Base-by-base conservation (phyloP, 805 yeast species). In the Saturnispora sekii region DNA sequence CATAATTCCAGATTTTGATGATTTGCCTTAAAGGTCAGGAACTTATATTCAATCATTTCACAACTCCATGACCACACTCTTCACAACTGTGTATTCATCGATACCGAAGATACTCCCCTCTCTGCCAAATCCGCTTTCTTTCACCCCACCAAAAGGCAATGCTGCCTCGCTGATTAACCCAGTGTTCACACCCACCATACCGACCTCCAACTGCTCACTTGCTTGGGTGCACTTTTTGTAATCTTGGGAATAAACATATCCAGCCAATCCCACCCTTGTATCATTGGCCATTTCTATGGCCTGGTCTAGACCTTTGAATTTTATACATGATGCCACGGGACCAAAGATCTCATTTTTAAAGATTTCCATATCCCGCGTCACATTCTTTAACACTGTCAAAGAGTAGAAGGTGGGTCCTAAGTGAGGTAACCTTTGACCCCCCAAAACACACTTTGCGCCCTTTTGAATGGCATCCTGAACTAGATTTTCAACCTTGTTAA, bases 181-280 rank as follows among this genome's bases (percentile, higher is more conserved):
- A 10, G 87, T 76, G 63, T 85, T 85, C 46, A 77, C 79, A 35
- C 93, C 93, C 43, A 85, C 73, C 94, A 85, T 85, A 40, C 94
- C 95, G 28, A 72, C 77, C 51, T 85, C 77, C 43, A 85, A 67
- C 21, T 69, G 76, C 62, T 82, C 88, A 30, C 84, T 79, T 8
- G 81, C 76, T 45, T 72, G 67, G 62, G 79, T 70, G 8, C 80
- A 67, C 40, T 79, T 70, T 40, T 67, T 58, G 45, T 77, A 60
- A 60, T 81, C 73, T 43, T 67, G 59, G 16, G 88, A 72, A 66
- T 60, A 84, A 61, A 85, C 74, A 60, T 85, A 85, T 12, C 85
- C 85, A 2, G 93, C 90, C 43, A 84, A 71, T 15, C 94, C 95
- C 35, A 77, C 84, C 10, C 74, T 78, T 9, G 80, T 74, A 49